Evolutionary conservation across 1,284 basidiomycete species (phyloP).

Genomic region (Rhodotorula glutinis): DNA sequence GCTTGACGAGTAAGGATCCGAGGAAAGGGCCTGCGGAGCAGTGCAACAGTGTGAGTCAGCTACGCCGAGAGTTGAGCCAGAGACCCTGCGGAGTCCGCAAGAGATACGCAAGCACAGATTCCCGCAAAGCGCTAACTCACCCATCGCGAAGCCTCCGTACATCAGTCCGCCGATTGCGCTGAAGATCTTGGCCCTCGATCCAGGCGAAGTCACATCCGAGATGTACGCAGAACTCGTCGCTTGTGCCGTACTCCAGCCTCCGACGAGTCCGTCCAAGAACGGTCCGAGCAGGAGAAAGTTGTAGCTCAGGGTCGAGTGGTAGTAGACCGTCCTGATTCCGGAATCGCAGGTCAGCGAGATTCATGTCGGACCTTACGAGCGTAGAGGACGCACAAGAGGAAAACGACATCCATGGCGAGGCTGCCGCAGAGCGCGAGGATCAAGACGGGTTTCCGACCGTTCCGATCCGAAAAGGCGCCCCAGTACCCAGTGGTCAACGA

Average conservation of each 20-base stretch:
- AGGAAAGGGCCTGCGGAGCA: slow-evolving; percentile 19
- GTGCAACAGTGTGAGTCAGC: no score
- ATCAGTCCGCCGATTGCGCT: slow-evolving; percentile 33
- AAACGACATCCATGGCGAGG: slow-evolving; percentile 35
- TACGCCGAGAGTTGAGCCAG: no score
- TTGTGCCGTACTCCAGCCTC: slow-evolving; percentile 36
- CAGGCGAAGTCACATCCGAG: slow-evolving; percentile 36
- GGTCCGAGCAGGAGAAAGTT: slow-evolving; percentile 39
- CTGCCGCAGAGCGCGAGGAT: slow-evolving; percentile 33
- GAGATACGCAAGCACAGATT: no score
- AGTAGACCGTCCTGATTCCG: slow-evolving; percentile 30
- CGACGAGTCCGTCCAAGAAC: slow-evolving; percentile 34
- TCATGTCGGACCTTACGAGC: neutral
- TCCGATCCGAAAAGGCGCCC: slow-evolving; percentile 30
- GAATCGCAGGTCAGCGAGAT: neutral
- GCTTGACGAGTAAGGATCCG: slow-evolving; percentile 24
- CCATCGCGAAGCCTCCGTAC: slow-evolving; percentile 35
- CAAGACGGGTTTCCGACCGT: slow-evolving; percentile 34
- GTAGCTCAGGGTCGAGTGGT: slow-evolving; percentile 33
- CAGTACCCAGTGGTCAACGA: slow-evolving; percentile 35
- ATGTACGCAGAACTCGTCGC: slow-evolving; percentile 37
- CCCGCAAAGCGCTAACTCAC: no score
- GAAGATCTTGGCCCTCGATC: slow-evolving; percentile 38
- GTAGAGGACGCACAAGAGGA: slow-evolving; percentile 25
- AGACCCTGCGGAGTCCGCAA: no score